A percentile compares a stretch with the other conserved stretches of the same genome.
Evolutionary conservation across 1,284 basidiomycete species (phyloP).

Genomic region (Fomitopsis schrenkii): DNA sequence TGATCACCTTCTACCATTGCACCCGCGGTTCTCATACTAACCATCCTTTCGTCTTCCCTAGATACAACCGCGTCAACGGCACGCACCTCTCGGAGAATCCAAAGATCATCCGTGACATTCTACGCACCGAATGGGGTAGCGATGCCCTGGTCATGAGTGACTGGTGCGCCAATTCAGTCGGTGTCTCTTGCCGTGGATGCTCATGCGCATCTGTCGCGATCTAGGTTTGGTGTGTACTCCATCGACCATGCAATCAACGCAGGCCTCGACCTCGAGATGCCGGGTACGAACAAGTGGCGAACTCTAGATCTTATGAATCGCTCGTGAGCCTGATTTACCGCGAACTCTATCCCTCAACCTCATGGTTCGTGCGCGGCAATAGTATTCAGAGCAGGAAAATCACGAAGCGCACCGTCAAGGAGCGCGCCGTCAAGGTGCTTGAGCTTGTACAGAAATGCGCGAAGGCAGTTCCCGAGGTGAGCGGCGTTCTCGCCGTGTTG

Average conservation of each 20-base stretch:
- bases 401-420: conserved; percentile 59
- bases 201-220: not conserved
- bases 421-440: conserved; percentile 62
- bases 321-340: conserved; percentile 25
- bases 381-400: conserved; percentile 60
- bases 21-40: not conserved
- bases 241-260: conserved; percentile 66
- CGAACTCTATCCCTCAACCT: not conserved
- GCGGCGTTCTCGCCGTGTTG: conserved; percentile 8
- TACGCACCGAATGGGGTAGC: conserved; percentile 76
- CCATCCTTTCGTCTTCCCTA: conserved; percentile 17
- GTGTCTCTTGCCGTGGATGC: not conserved
- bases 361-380: not conserved
- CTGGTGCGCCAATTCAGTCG: conserved; percentile 43
- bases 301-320: conserved; percentile 61
- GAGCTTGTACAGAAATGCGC: conserved; percentile 64
- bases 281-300: conserved; percentile 68
- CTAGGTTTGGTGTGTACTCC: conserved; percentile 66
- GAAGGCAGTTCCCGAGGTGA: conserved; percentile 54
- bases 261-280: conserved; percentile 80
- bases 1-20: not conserved
- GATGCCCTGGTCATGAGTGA: conserved; percentile 75
- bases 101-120: conserved; percentile 56
- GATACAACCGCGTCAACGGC: conserved; percentile 70
- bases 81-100: conserved; percentile 68